Evolutionary conservation across 2,329 filamentous ascomycete genomes (phyloP).

Genomic region (Ophiostoma piceae): DNA sequence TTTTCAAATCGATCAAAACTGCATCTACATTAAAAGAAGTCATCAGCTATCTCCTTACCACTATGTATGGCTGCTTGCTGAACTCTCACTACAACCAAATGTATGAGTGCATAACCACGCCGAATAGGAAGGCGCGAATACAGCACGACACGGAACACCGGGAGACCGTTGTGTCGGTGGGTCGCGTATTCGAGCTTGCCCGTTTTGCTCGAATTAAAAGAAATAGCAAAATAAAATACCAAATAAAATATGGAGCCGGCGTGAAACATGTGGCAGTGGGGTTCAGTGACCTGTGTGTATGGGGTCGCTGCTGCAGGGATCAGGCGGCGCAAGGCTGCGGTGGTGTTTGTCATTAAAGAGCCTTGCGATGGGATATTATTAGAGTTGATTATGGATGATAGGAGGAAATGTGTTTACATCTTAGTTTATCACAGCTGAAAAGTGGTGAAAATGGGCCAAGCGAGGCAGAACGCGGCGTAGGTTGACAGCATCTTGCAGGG

Average conservation of each 20-base stretch:
- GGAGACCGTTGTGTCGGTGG: background rate
- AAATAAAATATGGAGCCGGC: conserved; percentile 16
- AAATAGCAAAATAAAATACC: background rate
- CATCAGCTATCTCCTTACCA: background rate
- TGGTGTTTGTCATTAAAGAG: background rate
- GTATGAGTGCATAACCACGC: background rate
- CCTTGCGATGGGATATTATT: background rate
- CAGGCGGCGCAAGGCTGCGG: conserved; percentile 16
- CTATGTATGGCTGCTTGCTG: background rate
- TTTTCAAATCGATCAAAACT: background rate
- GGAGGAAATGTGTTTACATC: too few relatives aligned
- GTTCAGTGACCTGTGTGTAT: background rate
- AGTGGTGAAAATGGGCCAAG: background rate
- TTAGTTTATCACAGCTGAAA: too few relatives aligned
- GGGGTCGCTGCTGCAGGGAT: conserved; percentile 11
- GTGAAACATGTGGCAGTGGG: conserved; percentile 22
- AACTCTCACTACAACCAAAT: background rate
- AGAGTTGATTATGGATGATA: too few relatives aligned
- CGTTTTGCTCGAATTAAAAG: background rate
- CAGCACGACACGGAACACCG: conserved; percentile 10
- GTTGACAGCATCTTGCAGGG: background rate
- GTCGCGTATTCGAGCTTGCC: background rate
- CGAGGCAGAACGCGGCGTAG: background rate
- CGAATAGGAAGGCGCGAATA: conserved; percentile 8
- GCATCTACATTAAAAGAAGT: background rate